phyloP scores from a whole-genome alignment of 495 filamentous ascomycete species.

The Penicillium ucsense region DNA sequence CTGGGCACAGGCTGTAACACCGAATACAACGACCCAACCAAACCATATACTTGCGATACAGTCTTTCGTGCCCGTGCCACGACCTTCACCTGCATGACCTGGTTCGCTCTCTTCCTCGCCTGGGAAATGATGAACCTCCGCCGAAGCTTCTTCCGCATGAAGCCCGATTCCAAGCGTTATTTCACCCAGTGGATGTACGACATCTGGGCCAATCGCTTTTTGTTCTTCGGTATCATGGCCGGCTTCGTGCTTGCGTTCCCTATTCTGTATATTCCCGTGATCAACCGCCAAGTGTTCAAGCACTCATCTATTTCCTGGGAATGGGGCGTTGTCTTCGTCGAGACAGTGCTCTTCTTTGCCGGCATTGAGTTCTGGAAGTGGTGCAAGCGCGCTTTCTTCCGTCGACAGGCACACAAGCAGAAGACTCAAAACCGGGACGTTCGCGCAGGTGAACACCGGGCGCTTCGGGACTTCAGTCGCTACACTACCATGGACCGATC shows the following conservation, averaged over 20 bases:
- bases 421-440: conserved; percentile 4
- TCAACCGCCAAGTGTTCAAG: conserved; percentile 61
- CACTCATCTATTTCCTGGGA: conserved; percentile 65
- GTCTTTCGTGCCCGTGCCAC: conserved; percentile 66
- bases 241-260: conserved; percentile 66
- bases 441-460: conserved; percentile 6
- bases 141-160: conserved; percentile 59
- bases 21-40: conserved; percentile 26
- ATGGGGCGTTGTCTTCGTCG: conserved; percentile 55
- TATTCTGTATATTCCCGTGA: conserved; percentile 59
- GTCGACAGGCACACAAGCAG: conserved; percentile 17
- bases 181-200: conserved; percentile 50
- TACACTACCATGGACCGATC: conserved; percentile 33
- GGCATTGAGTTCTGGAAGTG: conserved; percentile 62
- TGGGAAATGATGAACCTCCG: conserved; percentile 67
- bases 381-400: conserved; percentile 47
- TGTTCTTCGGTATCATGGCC: conserved; percentile 58
- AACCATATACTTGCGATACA: conserved; percentile 42
- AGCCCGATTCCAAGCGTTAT: conserved; percentile 41
- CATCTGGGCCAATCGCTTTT: conserved; percentile 62
- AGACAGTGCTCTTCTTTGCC: conserved; percentile 49
- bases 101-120: conserved; percentile 64
- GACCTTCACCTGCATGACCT: conserved; percentile 62
- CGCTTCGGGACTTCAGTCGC: conserved; percentile 24
- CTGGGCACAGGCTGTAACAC: conserved; percentile 57